A percentile compares a stretch with the other conserved stretches of the same genome.
phyloP scores from a whole-genome alignment of 805 yeast genomes.

The Candida endomychidarum region DNA sequence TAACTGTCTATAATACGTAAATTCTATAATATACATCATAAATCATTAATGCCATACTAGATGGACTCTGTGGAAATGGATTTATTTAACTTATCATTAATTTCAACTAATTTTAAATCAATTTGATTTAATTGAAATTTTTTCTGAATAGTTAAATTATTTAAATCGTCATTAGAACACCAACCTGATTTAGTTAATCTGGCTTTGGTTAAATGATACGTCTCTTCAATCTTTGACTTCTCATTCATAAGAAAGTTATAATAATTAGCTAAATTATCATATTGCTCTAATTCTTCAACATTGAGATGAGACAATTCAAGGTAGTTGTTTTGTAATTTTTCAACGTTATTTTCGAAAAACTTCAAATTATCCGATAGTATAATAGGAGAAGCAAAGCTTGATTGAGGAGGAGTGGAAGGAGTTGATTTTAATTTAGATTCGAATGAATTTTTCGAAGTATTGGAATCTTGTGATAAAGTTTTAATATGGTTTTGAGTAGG shows the following conservation, averaged over 20 bases:
- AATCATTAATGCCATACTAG: too few species aligned
- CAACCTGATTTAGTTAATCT: conserved; percentile 39
- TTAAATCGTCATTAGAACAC: conserved; percentile 43
- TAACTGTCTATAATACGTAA: neutral
- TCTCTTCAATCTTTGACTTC: conserved; percentile 32
- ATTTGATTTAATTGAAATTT: conserved; percentile 38
- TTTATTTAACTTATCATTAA: conserved; percentile 31
- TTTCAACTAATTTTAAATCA: conserved; percentile 36
- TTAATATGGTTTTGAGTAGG: conserved; percentile 18
- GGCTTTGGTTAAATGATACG: conserved; percentile 32
- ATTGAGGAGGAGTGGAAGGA: conserved; percentile 33
- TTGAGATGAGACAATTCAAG: conserved; percentile 21
- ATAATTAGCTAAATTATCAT: conserved; percentile 23
- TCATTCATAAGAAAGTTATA: conserved; percentile 33
- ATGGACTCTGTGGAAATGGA: too few species aligned
- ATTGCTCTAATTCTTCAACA: conserved; percentile 14
- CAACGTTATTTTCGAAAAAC: conserved; percentile 27
- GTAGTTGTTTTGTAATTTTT: conserved; percentile 37
- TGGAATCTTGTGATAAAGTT: conserved; percentile 15
- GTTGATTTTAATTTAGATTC: conserved; percentile 19
- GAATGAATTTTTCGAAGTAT: conserved; percentile 11
- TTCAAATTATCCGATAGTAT: conserved; percentile 38
- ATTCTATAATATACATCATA: conserved; percentile 8
- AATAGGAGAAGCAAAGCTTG: conserved; percentile 37
- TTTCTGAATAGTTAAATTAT: conserved; percentile 38